Evolutionary conservation across 176 grass and related monocot genomes (phyloP), one percentile per base, ranked within the genome.

Genomic region (Lolium perenne): DNA sequence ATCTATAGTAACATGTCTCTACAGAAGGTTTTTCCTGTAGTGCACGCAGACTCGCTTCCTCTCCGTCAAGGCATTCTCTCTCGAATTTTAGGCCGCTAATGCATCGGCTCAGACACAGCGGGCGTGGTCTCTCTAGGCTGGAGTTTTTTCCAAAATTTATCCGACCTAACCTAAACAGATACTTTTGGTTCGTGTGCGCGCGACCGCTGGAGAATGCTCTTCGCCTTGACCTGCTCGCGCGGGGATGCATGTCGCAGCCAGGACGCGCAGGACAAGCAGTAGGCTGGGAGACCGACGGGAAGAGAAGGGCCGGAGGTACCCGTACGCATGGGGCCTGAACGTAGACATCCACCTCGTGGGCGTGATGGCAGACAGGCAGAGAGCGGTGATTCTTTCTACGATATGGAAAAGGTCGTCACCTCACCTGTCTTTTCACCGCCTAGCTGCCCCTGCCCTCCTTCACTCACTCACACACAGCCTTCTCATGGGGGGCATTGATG

Each of bases 311-410:
- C 61, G 29, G 26, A 17, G 35, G 41, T 25, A 74, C 71, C 5
- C n/a, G 60, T 63, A 55, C 60, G 82, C 76, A 82, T 80, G 84
- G 87, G 84, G 4, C 72, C 57, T 2, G 10, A 79, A 76, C 48
- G 82, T 87, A 85, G 86, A 64, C 92, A 83, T 83, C 79, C 88
- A 86, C 82, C 88, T 90, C 88, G 82, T 86, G 82, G 86, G 72
- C 68, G 68, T 73, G 80, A 83, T 88, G 72, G 80, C 80, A 48
- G 79, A 67, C 47, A 46, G 73, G 7, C 53, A 2, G 25, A 10
- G 65, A 56, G 59, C n/a, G 79, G 55, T 79, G 80, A 81, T 57
- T 46, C 53, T 71, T 78, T 58, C 70, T 58, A 83, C 56, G 51
- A 21, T 47, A 55, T 55, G 62, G 40, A 57, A 86, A 85, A 82